Conservation (phyloP, 2,329 filamentous ascomycete genomes). For the Pestalotiopsis sp. region DNA sequence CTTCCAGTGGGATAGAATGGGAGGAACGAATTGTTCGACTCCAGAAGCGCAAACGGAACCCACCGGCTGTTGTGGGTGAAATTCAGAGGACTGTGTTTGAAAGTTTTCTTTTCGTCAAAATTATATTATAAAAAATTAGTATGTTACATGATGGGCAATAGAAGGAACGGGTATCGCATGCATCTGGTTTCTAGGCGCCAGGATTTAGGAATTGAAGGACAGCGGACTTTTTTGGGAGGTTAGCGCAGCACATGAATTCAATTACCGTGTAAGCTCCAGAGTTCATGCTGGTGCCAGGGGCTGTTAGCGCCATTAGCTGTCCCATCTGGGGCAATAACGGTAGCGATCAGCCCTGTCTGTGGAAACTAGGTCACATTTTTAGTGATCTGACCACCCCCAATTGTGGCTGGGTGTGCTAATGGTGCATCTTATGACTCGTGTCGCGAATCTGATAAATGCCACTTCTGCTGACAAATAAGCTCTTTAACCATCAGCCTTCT, state of each 20-base stretch:
- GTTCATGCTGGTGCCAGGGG: too few relatives aligned
- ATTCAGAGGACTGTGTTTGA: not conserved
- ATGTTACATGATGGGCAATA: not conserved
- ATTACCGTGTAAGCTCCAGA: too few relatives aligned
- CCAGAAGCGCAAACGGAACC: not conserved
- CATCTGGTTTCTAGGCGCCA: not conserved
- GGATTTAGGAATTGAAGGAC: not conserved
- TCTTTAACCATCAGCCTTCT: not conserved
- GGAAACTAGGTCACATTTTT: not conserved
- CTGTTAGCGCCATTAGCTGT: not conserved
- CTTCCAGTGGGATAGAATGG: conserved; percentile 68
- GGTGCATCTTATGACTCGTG: not conserved
- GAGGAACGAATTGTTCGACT: not conserved
- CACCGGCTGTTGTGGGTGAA: conserved; percentile 10
- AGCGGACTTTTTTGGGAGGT: too few relatives aligned
- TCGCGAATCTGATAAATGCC: not conserved
- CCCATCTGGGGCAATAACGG: not conserved
- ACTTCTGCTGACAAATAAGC: not conserved
- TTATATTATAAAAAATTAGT: not conserved
- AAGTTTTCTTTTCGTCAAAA: not conserved
- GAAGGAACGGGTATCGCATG: not conserved
- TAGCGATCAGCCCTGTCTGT: not conserved
- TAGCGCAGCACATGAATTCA: too few relatives aligned
- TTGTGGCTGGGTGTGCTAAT: not conserved
- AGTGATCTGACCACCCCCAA: not conserved